A percentile compares a stretch with the other conserved stretches of the same genome.
Conservation (phyloP, 169 alveolate genomes). For the Cryptosporidium xiaoi region DNA sequence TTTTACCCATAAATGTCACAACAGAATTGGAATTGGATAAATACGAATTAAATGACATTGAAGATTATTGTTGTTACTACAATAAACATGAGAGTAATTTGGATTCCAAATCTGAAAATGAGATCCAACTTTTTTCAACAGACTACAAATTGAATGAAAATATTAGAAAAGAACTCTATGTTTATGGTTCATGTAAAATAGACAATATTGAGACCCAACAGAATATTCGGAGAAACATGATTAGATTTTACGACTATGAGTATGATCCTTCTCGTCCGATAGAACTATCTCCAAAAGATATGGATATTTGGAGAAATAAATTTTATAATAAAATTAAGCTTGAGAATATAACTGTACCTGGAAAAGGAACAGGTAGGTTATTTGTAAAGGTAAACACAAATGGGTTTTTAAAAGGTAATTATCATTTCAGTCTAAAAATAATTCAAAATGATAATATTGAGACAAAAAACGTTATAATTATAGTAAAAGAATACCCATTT, state of each 20-base stretch:
- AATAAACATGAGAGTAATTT: neutral
- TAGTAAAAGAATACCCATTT: constrained; percentile 11
- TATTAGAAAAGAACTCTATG: neutral
- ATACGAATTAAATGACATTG: constrained; percentile 13
- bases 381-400: neutral
- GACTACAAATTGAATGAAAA: neutral
- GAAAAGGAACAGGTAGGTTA: constrained; percentile 50
- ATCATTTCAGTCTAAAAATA: constrained; percentile 13
- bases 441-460: constrained; percentile 1
- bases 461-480: neutral
- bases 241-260: constrained; percentile 51
- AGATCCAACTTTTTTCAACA: neutral
- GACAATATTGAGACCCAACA: neutral
- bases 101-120: neutral
- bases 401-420: constrained; percentile 13
- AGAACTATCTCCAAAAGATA: neutral
- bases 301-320: constrained; percentile 19
- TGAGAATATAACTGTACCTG: constrained; percentile 34
- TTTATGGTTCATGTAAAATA: neutral
- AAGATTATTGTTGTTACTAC: constrained; percentile 6
- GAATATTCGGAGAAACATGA: neutral
- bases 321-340: constrained; percentile 13
- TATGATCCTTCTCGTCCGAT: constrained; percentile 36
- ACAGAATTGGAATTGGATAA: constrained; percentile 28
- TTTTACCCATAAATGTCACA: neutral